Evolutionary conservation across 371 early-diverging fungal genomes (phyloP).

Genomic region (Apophysomyces sp.): DNA sequence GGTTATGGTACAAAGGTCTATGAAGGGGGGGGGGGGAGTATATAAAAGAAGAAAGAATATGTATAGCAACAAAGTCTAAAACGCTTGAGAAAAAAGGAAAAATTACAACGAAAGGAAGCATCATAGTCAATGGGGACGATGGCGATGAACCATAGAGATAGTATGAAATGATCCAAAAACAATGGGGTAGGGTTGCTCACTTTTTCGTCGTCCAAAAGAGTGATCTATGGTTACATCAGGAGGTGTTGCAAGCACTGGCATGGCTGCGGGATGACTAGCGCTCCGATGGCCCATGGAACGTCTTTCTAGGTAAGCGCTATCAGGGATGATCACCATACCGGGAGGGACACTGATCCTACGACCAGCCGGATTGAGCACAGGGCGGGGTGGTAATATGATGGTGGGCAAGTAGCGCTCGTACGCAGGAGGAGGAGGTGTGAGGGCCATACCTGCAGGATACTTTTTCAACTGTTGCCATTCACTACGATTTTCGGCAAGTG

Average conservation of each 20-base stretch:
- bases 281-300: not conserved
- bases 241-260: not conserved
- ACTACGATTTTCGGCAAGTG: slow-evolving; percentile 34
- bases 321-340: slow-evolving; percentile 42
- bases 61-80: not conserved
- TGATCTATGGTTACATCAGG: not conserved
- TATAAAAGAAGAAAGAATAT: not conserved
- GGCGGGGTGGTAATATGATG: slow-evolving; percentile 16
- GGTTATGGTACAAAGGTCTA: too few relatives aligned
- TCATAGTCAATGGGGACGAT: not conserved
- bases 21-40: not conserved
- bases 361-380: slow-evolving; percentile 15
- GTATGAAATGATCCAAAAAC: not conserved
- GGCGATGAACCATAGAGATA: not conserved
- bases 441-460: slow-evolving; percentile 15
- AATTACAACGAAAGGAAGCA: not conserved
- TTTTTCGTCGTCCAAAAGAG: not conserved
- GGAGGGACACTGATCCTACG: slow-evolving; percentile 49
- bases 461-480: slow-evolving; percentile 43
- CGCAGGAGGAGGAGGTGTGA: slow-evolving; percentile 13
- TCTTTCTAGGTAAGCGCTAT: slow-evolving; percentile 6
- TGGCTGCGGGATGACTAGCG: slow-evolving; percentile 7
- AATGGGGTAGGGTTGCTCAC: not conserved
- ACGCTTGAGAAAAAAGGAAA: not conserved
- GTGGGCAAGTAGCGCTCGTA: slow-evolving; percentile 17